Conservation (phyloP, 345 rosid genomes). For the Pelargonium nanum region DNA sequence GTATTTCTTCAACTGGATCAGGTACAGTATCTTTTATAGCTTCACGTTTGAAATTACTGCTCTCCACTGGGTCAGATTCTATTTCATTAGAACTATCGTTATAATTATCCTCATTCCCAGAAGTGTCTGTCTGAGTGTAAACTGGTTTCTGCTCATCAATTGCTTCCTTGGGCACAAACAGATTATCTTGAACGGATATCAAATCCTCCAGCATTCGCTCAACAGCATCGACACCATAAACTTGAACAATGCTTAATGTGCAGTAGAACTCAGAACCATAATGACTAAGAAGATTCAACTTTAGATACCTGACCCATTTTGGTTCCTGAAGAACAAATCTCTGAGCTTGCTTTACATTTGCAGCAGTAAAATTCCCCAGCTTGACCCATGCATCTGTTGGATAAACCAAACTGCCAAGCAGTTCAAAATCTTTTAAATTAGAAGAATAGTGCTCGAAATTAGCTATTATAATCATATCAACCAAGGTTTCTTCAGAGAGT, state of each 20-base stretch:
- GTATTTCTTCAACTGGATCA: conserved; percentile 55
- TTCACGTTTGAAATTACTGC: conserved; percentile 26
- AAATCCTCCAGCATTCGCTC: conserved; percentile 92
- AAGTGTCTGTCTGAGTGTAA: conserved; percentile 26
- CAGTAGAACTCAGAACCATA: conserved; percentile 92
- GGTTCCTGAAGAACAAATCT: conserved; percentile 60
- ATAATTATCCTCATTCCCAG: conserved; percentile 25
- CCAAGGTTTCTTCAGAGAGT: conserved; percentile 93
- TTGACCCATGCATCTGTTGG: conserved; percentile 79
- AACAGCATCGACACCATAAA: conserved; percentile 90
- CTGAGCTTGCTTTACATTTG: conserved; percentile 68
- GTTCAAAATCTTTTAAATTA: conserved; percentile 70
- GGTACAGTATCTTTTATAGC: conserved; percentile 22
- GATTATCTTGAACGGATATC: conserved; percentile 49
- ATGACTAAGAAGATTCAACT: conserved; percentile 61
- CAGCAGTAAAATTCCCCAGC: conserved; percentile 80
- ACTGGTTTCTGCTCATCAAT: conserved; percentile 27
- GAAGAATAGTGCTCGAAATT: conserved; percentile 94
- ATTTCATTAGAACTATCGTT: conserved; percentile 18
- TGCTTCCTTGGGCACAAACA: conserved; percentile 32
- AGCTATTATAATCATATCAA: conserved; percentile 66
- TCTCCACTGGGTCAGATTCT: conserved; percentile 29
- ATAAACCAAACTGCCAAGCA: conserved; percentile 76
- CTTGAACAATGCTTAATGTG: conserved; percentile 73
- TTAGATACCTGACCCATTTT: conserved; percentile 81